Percentiles rank a stretch among this genome's conserved stretches.
phyloP scores from a whole-genome alignment of 139 green algal species.

The Tetradesmus lagerheimii region DNA sequence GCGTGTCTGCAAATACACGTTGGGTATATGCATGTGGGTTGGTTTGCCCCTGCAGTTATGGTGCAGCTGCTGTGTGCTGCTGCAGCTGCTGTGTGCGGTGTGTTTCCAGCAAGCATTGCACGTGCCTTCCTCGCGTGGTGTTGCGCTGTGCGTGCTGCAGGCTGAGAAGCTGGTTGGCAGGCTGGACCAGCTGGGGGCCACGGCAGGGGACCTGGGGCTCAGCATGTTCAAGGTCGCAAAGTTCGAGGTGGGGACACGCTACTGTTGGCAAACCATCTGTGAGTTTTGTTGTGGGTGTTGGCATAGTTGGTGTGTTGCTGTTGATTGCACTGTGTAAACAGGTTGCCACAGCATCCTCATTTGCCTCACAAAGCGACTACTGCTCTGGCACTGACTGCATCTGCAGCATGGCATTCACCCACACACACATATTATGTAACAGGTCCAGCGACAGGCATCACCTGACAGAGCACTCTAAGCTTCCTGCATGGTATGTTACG shows the following conservation, averaged over 20 bases:
- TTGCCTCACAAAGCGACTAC: not conserved
- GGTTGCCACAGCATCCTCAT: not conserved
- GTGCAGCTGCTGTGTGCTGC: not conserved
- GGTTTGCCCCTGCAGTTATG: too few species aligned
- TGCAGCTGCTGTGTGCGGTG: not conserved
- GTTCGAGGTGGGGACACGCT: constrained; percentile 39
- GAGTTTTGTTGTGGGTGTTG: not conserved
- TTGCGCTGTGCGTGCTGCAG: not conserved
- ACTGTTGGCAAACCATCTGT: too few species aligned
- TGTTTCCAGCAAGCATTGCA: not conserved
- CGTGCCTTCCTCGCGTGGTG: not conserved
- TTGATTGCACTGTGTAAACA: not conserved
- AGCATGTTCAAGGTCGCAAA: constrained; percentile 58
- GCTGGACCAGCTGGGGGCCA: constrained; percentile 54
- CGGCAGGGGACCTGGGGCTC: constrained; percentile 62
- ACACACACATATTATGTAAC: too few species aligned
- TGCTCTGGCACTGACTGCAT: too few species aligned
- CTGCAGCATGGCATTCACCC: too few species aligned
- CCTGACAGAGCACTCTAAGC: too few species aligned
- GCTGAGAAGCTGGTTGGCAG: constrained; percentile 55
- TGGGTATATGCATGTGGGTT: too few species aligned
- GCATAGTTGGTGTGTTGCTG: not conserved
- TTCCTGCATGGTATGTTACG: too few species aligned
- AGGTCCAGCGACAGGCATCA: too few species aligned
- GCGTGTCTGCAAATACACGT: too few species aligned